phyloP scores from a whole-genome alignment of 176 grass and related monocot genomes.

The Dendrocalamus sinicus region DNA sequence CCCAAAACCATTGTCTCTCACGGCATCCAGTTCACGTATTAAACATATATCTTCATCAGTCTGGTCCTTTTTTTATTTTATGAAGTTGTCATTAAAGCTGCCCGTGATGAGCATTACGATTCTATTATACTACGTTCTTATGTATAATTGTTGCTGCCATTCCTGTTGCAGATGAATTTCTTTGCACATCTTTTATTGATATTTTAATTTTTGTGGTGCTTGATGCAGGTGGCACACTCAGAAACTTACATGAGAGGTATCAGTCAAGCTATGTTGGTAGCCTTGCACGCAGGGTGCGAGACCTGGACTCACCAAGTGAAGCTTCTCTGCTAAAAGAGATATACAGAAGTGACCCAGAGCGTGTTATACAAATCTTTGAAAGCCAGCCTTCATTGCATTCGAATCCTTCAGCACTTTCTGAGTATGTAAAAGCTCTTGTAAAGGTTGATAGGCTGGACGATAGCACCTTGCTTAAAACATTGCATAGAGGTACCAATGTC shows the following conservation, averaged over 20 bases:
- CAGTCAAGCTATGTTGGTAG: slow-evolving; percentile 90
- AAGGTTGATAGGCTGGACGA: slow-evolving; percentile 92
- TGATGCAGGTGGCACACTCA: slow-evolving; percentile 57
- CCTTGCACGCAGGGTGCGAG: slow-evolving; percentile 71
- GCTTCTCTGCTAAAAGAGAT: slow-evolving; percentile 81
- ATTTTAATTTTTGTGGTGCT: slow-evolving; percentile 5
- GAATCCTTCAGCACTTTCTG: slow-evolving; percentile 80
- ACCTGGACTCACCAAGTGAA: slow-evolving; percentile 65
- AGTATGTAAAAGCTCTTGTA: slow-evolving; percentile 97
- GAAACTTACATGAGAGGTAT: slow-evolving; percentile 71
- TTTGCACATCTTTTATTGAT: slow-evolving; percentile 12
- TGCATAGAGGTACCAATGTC: slow-evolving; percentile 71
- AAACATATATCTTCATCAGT: slow-evolving; percentile 18
- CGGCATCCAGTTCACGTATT: neutral
- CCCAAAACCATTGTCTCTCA: too few relatives aligned
- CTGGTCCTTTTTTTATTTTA: neutral
- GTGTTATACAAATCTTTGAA: slow-evolving; percentile 95
- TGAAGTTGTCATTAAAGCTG: slow-evolving; percentile 23
- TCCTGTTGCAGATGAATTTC: neutral
- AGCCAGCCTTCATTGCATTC: slow-evolving; percentile 81
- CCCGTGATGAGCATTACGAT: neutral
- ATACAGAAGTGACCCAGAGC: slow-evolving; percentile 94
- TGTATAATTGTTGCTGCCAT: neutral
- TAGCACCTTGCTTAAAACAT: slow-evolving; percentile 85
- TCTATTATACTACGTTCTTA: slow-evolving; percentile 23